Base-by-base conservation (phyloP, 495 filamentous ascomycete species). In the Aspergillus carlsbadensis region DNA sequence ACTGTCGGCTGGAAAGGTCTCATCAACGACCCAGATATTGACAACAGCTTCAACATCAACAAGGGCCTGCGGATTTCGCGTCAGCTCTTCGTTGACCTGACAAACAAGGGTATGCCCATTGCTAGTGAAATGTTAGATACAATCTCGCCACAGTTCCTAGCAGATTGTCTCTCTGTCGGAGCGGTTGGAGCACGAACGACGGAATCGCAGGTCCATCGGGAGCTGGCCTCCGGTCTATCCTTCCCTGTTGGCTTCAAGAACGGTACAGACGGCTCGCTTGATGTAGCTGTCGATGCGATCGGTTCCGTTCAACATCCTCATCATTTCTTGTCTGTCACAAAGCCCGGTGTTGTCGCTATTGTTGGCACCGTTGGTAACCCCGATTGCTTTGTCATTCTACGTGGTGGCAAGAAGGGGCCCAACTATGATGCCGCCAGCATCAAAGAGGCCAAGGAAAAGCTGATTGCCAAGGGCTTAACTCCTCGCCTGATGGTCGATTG, bases 171-270 rank as follows among this genome's bases (percentile, higher is more conserved):
- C 56, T 92, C 88, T 39, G 84, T 96, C 33, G 95, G 95, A 35
- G 95, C 95, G 13, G 87, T 99, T 54, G 95, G 95, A 41, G 95
- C 95, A 10, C 84, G 95, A 50, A 99, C 95, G 11, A 98, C 95
- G 0, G 95, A 99, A 71, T 89, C 85, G 36, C 95, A 99, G 73
- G 78, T 99, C 53, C 95, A 99, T 71, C 85, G 95, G 40, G 95
- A 99, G 68, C 72, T 99, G 61, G 93, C 95, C 1, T 95, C 90
- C 36, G 95, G 95, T 62, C 74, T 98, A 18, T 92, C 87, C 49
- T 99, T 98, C 85, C 94, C 95, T 2, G 91, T 99, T 11, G 95
- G 95, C 39, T 99, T 99, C 85, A 99, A 99, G 81, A 99, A 99
- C 70, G 95, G 95, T 54, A 99, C 95, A 24, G 95, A 99, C 70